Evolutionary conservation across 2,329 filamentous ascomycete species (phyloP).

Genomic region (Boeremia lycopersici): DNA sequence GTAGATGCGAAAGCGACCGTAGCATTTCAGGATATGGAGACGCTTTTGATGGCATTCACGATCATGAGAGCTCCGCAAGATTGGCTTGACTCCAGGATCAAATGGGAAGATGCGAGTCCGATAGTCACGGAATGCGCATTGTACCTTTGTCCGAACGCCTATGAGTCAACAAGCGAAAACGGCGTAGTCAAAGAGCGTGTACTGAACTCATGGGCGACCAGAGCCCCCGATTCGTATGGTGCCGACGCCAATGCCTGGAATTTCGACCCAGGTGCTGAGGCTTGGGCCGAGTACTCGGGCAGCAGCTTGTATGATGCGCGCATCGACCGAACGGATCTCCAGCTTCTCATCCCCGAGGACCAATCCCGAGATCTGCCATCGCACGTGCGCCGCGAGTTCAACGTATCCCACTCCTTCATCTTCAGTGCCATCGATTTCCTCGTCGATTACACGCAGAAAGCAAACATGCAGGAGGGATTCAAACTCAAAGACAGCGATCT

Average conservation of each 20-base stretch:
- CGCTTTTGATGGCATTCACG: constrained; percentile 1
- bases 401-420: neutral
- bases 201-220: constrained; percentile 6
- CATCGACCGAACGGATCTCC: constrained; percentile 2
- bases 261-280: neutral
- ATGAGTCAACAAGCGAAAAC: constrained; percentile 6
- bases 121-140: constrained; percentile 19
- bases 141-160: constrained; percentile 19
- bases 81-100: neutral
- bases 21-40: constrained; percentile 2
- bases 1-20: neutral
- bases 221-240: constrained; percentile 4
- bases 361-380: neutral
- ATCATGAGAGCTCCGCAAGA: constrained; percentile 8
- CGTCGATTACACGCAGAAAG: neutral
- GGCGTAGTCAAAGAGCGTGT: neutral
- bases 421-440: neutral
- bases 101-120: constrained; percentile 10
- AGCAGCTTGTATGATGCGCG: neutral
- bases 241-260: neutral
- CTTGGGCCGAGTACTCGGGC: neutral
- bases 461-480: neutral
- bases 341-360: neutral
- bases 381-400: neutral
- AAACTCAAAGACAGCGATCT: no score